Percentiles rank a stretch among this genome's conserved stretches.
These are phyloP conservation scores for Tulasnella calospora DNA, from an alignment of 768 basidiomycete genomes.

Conservation along the genomic window DNA sequence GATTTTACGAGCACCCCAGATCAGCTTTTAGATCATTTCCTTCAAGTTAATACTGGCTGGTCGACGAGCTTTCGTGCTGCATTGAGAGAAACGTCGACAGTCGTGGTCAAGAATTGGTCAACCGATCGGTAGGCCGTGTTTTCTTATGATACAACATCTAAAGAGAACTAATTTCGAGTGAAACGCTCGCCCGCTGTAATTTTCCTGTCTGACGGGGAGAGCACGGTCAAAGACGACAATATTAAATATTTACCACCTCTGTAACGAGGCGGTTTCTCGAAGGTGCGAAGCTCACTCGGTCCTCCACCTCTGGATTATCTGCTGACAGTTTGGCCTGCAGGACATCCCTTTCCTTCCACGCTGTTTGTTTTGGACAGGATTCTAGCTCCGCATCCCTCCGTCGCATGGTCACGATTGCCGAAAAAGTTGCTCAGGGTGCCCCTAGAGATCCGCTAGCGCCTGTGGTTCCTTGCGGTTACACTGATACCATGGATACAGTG, in stretches of 20 bases:
- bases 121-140: slow-evolving; percentile 42
- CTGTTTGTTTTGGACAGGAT: slow-evolving; percentile 51
- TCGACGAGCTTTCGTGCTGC: slow-evolving; percentile 48
- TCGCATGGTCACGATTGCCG: slow-evolving; percentile 51
- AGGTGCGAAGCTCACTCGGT: slow-evolving; percentile 38
- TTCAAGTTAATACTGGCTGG: slow-evolving; percentile 35
- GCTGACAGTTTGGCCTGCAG: slow-evolving; percentile 34
- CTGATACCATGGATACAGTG: too few species aligned
- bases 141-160: too few species aligned
- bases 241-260: slow-evolving; percentile 42
- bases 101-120: slow-evolving; percentile 50
- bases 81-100: slow-evolving; percentile 35
- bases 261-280: slow-evolving; percentile 42
- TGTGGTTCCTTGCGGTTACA: slow-evolving; percentile 46
- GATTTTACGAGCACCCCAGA: slow-evolving; percentile 48
- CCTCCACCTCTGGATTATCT: background rate
- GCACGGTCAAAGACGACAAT: slow-evolving; percentile 37
- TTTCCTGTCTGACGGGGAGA: slow-evolving; percentile 57
- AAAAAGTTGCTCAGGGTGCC: slow-evolving; percentile 44
- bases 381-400: slow-evolving; percentile 35
- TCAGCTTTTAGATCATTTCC: slow-evolving; percentile 41
- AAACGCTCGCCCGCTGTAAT: slow-evolving; percentile 49
- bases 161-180: background rate
- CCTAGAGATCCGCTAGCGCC: slow-evolving; percentile 43
- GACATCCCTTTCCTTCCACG: slow-evolving; percentile 53